phyloP scores from a whole-genome alignment of 148 eudicot species.

The Cornus suecica region DNA sequence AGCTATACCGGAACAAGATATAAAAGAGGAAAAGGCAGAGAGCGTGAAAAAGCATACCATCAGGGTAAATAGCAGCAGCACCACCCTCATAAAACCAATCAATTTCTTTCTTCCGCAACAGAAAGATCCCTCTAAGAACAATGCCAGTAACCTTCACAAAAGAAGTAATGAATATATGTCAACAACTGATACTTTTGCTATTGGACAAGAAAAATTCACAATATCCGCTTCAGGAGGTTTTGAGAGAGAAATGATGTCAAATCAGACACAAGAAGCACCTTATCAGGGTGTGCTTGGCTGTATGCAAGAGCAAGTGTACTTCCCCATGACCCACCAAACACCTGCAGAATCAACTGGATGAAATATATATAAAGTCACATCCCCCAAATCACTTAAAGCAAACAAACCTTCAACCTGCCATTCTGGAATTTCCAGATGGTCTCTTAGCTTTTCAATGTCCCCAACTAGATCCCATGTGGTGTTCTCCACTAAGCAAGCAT shows the following conservation, averaged over 20 bases:
- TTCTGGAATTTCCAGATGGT: constrained; percentile 80
- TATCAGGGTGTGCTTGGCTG: constrained; percentile 88
- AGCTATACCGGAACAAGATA: not conserved
- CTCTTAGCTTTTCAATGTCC: constrained; percentile 85
- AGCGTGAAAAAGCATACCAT: constrained; percentile 49
- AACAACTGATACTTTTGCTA: not conserved
- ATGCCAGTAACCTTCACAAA: constrained; percentile 76
- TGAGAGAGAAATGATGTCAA: not conserved
- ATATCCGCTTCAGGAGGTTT: not conserved
- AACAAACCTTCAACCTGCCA: constrained; percentile 67
- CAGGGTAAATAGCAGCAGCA: constrained; percentile 91
- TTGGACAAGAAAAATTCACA: too few species aligned
- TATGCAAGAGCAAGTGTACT: constrained; percentile 98
- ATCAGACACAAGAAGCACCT: constrained; percentile 34
- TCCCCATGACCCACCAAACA: constrained; percentile 99
- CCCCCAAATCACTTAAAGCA: constrained; percentile 5
- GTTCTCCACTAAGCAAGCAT: constrained; percentile 89
- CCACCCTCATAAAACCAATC: constrained; percentile 99
- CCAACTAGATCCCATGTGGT: constrained; percentile 96
- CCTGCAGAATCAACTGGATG: constrained; percentile 38
- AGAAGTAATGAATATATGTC: constrained; percentile 9
- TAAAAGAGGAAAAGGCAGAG: not conserved
- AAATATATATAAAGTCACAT: constrained; percentile 12
- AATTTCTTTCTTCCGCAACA: constrained; percentile 91
- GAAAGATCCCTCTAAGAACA: constrained; percentile 91